These are phyloP conservation scores for Populus euphratica DNA, from an alignment of 345 rosid species.

Conservation along the genomic window DNA sequence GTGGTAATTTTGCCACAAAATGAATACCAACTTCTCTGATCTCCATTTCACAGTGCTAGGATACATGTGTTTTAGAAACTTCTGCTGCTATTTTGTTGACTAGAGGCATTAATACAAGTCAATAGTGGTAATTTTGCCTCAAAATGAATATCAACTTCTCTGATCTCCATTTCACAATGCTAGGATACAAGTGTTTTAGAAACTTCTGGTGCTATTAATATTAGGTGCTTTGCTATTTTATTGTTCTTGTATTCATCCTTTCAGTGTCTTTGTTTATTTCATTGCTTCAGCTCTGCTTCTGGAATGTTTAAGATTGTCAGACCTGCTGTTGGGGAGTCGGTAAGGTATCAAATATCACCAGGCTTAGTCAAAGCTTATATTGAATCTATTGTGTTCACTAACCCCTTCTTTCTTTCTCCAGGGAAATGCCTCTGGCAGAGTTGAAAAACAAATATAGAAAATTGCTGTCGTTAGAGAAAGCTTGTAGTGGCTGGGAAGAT, in stretches of 20 bases:
- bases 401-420: slow-evolving; percentile 22
- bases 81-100: background rate
- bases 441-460: slow-evolving; percentile 79
- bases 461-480: slow-evolving; percentile 67
- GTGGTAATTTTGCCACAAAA: background rate
- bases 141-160: background rate
- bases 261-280: background rate
- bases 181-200: background rate
- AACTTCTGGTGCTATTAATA: background rate
- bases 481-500: slow-evolving; percentile 86
- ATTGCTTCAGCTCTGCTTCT: slow-evolving; percentile 57
- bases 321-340: slow-evolving; percentile 91
- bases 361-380: slow-evolving; percentile 9
- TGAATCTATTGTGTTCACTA: slow-evolving; percentile 5
- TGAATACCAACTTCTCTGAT: background rate
- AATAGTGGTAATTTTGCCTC: background rate
- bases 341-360: slow-evolving; percentile 49
- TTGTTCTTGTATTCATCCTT: background rate
- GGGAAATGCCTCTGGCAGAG: slow-evolving; percentile 85
- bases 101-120: no score
- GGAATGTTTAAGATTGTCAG: slow-evolving; percentile 84
- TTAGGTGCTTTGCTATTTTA: background rate
- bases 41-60: background rate
- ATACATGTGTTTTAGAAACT: background rate
- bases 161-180: background rate